A percentile compares a stretch with the other conserved stretches of the same genome.
These are phyloP conservation scores for Phoma sp. DNA, from an alignment of 2,329 filamentous ascomycete genomes.

Conservation along the genomic window DNA sequence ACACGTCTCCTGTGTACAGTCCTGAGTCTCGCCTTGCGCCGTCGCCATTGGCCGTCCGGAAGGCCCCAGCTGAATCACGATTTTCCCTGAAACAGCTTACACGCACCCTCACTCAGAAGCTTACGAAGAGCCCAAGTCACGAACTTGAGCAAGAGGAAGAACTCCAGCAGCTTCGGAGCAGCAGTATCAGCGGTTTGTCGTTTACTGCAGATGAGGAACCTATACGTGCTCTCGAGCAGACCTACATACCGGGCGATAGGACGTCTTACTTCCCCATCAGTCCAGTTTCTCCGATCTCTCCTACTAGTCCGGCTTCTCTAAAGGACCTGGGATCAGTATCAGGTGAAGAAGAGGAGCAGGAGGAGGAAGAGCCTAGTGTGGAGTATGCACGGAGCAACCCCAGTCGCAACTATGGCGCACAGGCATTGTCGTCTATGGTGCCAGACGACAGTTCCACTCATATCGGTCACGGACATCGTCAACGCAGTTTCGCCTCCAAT, in stretches of 20 bases:
- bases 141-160: slow-evolving; percentile 28
- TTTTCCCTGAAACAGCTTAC: slow-evolving; percentile 43
- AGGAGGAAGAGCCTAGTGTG: not conserved
- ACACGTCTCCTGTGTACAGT: slow-evolving; percentile 35
- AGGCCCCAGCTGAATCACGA: slow-evolving; percentile 29
- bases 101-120: slow-evolving; percentile 34
- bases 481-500: slow-evolving; percentile 18
- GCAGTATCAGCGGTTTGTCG: slow-evolving; percentile 16
- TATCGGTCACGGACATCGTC: slow-evolving; percentile 20
- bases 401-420: not conserved
- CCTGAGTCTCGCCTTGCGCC: slow-evolving; percentile 29
- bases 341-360: slow-evolving; percentile 4
- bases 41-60: slow-evolving; percentile 27
- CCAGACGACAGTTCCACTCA: slow-evolving; percentile 36
- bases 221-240: slow-evolving; percentile 29
- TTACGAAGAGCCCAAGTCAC: slow-evolving; percentile 21
- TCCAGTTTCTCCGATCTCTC: slow-evolving; percentile 26
- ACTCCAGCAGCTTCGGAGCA: slow-evolving; percentile 28
- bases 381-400: slow-evolving; percentile 8
- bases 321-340: slow-evolving; percentile 13
- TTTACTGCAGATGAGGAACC: slow-evolving; percentile 23
- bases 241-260: slow-evolving; percentile 23
- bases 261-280: slow-evolving; percentile 27
- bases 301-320: slow-evolving; percentile 16
- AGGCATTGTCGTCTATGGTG: slow-evolving; percentile 34